Evolutionary conservation across 23 red algal genomes (phyloP).

Genomic region (Gracilaria caudata): DNA sequence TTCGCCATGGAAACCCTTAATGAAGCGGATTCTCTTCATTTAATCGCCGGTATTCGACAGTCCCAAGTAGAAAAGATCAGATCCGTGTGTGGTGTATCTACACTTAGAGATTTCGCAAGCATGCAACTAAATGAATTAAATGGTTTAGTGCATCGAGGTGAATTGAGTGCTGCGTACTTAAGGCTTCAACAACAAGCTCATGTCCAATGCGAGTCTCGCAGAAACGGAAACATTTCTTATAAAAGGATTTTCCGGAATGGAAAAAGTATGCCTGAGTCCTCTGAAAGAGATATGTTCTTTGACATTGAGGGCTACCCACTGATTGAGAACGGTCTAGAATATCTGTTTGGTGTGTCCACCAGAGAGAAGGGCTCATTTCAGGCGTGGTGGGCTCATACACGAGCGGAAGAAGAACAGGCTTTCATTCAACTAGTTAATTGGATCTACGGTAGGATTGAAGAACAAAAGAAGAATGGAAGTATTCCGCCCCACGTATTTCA

Average conservation of each 20-base stretch:
- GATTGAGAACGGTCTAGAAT: conserved; percentile 65
- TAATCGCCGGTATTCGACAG: conserved; percentile 69
- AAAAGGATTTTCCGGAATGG: conserved; percentile 27
- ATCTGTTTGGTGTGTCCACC: conserved; percentile 65
- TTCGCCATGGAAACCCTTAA: conserved; percentile 35
- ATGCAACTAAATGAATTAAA: background rate
- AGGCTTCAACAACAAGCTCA: conserved; percentile 61
- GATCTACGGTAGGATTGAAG: background rate
- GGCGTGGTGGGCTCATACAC: conserved; percentile 71
- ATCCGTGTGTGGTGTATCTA: conserved; percentile 4
- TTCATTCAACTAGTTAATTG: conserved; percentile 56
- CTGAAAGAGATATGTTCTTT: conserved; percentile 70
- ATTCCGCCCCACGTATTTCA: conserved; percentile 61
- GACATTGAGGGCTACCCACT: conserved; percentile 83
- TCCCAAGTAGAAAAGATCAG: conserved; percentile 43
- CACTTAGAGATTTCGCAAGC: conserved; percentile 33
- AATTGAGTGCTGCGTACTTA: conserved; percentile 10
- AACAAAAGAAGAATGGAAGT: conserved; percentile 6
- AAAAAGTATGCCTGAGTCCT: conserved; percentile 24
- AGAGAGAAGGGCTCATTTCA: conserved; percentile 49
- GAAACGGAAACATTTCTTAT: conserved; percentile 18
- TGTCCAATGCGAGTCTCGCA: conserved; percentile 49
- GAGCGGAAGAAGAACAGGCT: conserved; percentile 62
- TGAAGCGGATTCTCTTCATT: conserved; percentile 36
- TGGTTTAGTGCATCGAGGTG: background rate